Percentiles rank a stretch among this genome's conserved stretches.
Conservation (phyloP, 169 alveolate genomes). For the Eimeria maxima region DNA sequence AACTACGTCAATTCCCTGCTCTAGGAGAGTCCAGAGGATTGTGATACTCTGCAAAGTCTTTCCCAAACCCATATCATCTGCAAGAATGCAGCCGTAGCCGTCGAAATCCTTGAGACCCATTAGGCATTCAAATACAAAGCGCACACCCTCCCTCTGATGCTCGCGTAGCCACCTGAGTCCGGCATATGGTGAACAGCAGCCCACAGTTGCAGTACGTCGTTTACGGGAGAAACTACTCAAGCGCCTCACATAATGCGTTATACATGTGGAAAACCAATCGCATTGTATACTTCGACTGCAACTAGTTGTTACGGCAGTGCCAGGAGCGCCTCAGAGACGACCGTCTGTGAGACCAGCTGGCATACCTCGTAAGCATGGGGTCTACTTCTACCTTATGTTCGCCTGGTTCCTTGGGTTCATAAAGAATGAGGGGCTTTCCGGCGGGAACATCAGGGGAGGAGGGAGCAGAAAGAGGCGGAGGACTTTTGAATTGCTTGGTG, state of each 20-base stretch:
- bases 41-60: slow-evolving; percentile 95
- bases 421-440: slow-evolving; percentile 87
- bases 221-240: background rate
- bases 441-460: slow-evolving; percentile 24
- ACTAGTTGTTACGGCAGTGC: background rate
- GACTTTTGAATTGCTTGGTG: slow-evolving; percentile 81
- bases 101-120: slow-evolving; percentile 93
- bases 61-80: slow-evolving; percentile 97
- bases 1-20: slow-evolving; percentile 90
- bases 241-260: background rate
- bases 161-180: slow-evolving; percentile 83
- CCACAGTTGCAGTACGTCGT: background rate
- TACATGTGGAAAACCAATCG: background rate
- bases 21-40: slow-evolving; percentile 93
- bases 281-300: background rate
- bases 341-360: background rate
- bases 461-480: slow-evolving; percentile 58
- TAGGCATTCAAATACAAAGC: slow-evolving; percentile 94
- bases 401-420: slow-evolving; percentile 87
- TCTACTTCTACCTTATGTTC: slow-evolving; percentile 87
- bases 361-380: slow-evolving; percentile 88
- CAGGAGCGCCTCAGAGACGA: background rate
- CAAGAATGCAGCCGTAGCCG: slow-evolving; percentile 95
- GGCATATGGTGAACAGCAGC: background rate
- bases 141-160: slow-evolving; percentile 93